Conservation (phyloP, 1,139 yeast species). For the Suhomyces wounanorum region DNA sequence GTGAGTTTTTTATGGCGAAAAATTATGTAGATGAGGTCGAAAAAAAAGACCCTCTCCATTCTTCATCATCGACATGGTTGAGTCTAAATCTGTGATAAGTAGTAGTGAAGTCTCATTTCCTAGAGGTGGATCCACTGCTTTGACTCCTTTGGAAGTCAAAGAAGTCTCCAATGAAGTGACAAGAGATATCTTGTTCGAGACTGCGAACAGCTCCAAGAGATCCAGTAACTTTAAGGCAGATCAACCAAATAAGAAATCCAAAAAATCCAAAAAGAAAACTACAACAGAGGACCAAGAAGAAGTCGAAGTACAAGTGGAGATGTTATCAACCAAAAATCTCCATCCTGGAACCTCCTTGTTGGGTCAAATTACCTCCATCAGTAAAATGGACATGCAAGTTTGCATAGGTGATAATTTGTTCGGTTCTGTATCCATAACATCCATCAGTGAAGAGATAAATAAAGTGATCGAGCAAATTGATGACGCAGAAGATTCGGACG, state of each 20-base stretch:
- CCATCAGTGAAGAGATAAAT: constrained; percentile 67
- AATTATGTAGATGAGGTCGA: constrained; percentile 10
- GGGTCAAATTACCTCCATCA: constrained; percentile 70
- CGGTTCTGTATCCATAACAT: constrained; percentile 79
- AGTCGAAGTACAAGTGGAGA: constrained; percentile 51
- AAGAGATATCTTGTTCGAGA: constrained; percentile 76
- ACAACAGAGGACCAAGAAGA: constrained; percentile 25
- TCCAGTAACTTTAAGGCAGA: constrained; percentile 26
- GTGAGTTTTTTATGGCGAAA: constrained; percentile 8
- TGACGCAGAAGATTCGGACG: constrained; percentile 44
- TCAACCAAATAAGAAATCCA: constrained; percentile 27
- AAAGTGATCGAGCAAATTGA: constrained; percentile 54
- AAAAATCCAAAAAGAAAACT: constrained; percentile 36
- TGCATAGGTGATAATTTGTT: constrained; percentile 80
- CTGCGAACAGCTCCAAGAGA: constrained; percentile 38
- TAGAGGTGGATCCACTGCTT: constrained; percentile 88
- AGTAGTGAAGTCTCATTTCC: constrained; percentile 80
- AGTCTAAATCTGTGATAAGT: constrained; percentile 24
- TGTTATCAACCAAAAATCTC: constrained; percentile 60
- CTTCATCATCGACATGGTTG: constrained; percentile 12
- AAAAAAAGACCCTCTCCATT: constrained; percentile 11
- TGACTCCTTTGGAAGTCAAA: constrained; percentile 88
- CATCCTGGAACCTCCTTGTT: constrained; percentile 71
- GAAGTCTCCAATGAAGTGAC: constrained; percentile 93
- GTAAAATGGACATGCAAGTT: constrained; percentile 63